Base-by-base conservation (phyloP, 352 stramenopile genomes). In the Phytophthora pistaciae region DNA sequence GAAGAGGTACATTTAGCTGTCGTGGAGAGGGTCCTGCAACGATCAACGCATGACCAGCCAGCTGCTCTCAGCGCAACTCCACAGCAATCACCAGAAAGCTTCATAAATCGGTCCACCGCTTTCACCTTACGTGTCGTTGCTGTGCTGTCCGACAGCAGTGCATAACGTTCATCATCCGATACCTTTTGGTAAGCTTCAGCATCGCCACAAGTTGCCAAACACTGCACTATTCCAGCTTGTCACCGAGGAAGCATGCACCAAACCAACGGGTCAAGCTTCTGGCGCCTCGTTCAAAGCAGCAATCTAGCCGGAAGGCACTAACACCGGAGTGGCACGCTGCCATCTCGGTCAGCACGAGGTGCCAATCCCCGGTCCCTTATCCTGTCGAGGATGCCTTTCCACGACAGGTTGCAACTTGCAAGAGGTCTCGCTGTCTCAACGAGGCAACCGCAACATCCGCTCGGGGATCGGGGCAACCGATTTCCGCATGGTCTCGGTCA, bases 291-390 rank as follows among this genome's bases (percentile, higher is more conserved):
- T 27, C 10, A 10, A 1, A n/a, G 16, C 20, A 3, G 29, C 8
- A 10, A 56, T 36, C 49, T 36, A 56, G 25, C 49, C 49, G 21
- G 49, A 36, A 56, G 49, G 49, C 23, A 56, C 49, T 56, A 56
- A 56, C 49, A 21, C 49, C 14, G 11, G 2, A 56, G 21, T 56
- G 21, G 49, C 23, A 56, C 49, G 13, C 6, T 36, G 23, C 11
- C 49, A 36, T 56, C 23, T 36, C 49, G 16, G 49, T 56, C 49
- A 56, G 21, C 49, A 38, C 29, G 29, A 36, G 29, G 13, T 56
- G 49, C 49, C 4, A 56, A 56, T 38, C 49, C 49, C 42, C 11
- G 8, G 23, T 4, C 25, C n/a, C 21, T 56, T 56, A 36, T 56
- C 49, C 23, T 36, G 49, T 36, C 25, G 23, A 31, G 23, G 11